Evolutionary conservation across 1,139 yeast genomes (phyloP).

Genomic region (Kodamaea arcana): DNA sequence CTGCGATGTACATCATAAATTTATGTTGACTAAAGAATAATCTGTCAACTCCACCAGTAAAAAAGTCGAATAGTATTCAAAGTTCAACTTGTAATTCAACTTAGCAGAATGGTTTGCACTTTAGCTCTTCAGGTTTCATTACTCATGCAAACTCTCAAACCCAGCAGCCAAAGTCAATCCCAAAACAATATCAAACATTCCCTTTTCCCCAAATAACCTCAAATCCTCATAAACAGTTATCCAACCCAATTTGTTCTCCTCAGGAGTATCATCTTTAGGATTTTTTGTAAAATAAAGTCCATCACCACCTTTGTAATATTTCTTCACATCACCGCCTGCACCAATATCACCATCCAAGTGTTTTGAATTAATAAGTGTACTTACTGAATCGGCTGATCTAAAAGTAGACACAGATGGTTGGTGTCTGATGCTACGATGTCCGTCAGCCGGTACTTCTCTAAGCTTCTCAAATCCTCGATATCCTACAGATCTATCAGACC

Average conservation of each 20-base stretch:
- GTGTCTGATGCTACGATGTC: constrained; percentile 1
- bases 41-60: no score
- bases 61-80: no score
- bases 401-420: neutral
- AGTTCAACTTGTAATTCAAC: no score
- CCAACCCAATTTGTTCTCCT: constrained; percentile 61
- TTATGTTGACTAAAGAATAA: no score
- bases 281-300: constrained; percentile 43
- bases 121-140: neutral
- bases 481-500: constrained; percentile 3
- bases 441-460: constrained; percentile 1
- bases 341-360: constrained; percentile 22
- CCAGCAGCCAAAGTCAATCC: constrained; percentile 56
- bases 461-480: constrained; percentile 2
- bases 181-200: constrained; percentile 52
- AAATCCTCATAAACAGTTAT: constrained; percentile 53
- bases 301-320: constrained; percentile 51
- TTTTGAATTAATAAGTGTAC: constrained; percentile 3
- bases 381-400: constrained; percentile 6
- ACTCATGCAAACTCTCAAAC: constrained; percentile 26
- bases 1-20: no score
- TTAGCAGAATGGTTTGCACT: no score
- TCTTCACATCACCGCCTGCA: constrained; percentile 28
- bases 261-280: constrained; percentile 59
- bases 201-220: constrained; percentile 25